Evolutionary conservation across 208 protist species (phyloP).

Genomic region (Leishmania aethiopica): DNA sequence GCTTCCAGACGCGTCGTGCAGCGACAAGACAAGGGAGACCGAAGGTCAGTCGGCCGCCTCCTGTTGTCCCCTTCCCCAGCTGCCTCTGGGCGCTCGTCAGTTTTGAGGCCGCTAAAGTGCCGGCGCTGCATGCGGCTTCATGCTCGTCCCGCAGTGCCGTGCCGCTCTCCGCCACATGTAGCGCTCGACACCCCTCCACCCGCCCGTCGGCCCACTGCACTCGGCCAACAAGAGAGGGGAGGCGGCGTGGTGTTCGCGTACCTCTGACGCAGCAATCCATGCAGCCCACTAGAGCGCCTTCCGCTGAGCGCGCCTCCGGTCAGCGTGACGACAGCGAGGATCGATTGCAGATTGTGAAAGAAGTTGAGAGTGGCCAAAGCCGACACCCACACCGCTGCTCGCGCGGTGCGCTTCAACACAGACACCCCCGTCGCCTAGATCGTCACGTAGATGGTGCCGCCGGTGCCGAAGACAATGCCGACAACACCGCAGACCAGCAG

Average conservation of each 20-base stretch:
- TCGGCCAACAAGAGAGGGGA: neutral
- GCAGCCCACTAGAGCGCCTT: neutral
- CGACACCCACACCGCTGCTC: neutral
- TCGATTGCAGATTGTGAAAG: neutral
- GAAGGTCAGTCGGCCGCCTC: neutral
- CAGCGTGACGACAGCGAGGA: neutral
- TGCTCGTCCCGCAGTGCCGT: too few relatives aligned
- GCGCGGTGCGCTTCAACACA: neutral
- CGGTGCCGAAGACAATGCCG: conserved; percentile 36
- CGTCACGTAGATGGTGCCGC: conserved; percentile 34
- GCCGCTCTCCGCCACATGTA: neutral
- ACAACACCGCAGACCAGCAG: conserved; percentile 45
- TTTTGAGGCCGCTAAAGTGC: neutral
- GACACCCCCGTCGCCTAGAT: conserved; percentile 6
- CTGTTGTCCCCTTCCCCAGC: neutral
- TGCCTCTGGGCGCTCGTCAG: neutral
- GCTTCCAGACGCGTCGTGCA: neutral
- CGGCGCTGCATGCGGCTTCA: neutral
- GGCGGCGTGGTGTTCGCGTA: neutral
- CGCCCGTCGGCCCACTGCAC: neutral
- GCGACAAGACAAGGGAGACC: neutral
- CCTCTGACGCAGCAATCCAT: neutral
- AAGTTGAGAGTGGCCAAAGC: neutral
- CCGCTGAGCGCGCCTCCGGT: neutral
- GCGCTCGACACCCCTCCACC: neutral